Conservation (phyloP, 208 protist species). For the Trichomonas vaginalis region DNA sequence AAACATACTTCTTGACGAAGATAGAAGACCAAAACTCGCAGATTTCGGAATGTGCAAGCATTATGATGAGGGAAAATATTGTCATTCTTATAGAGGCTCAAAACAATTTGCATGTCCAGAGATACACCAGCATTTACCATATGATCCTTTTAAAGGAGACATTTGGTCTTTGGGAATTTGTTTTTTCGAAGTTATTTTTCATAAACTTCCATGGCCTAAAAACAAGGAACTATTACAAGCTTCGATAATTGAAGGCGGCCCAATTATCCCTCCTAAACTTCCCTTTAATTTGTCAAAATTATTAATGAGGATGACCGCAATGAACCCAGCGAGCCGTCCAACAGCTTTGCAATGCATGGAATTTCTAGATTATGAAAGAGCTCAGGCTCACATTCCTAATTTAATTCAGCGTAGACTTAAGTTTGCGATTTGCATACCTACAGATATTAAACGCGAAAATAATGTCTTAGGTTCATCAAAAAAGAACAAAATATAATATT, state of each 20-base stretch:
- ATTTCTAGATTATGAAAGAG: neutral
- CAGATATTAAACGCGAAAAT: too few species aligned
- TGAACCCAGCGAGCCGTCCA: neutral
- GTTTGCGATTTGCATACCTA: too few species aligned
- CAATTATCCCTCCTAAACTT: neutral
- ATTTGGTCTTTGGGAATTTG: neutral
- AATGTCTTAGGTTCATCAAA: too few species aligned
- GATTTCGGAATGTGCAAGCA: neutral
- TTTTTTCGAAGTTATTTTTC: neutral
- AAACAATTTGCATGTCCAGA: neutral
- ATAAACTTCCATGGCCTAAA: neutral
- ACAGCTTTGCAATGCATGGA: neutral
- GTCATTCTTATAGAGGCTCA: neutral
- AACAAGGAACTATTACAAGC: neutral
- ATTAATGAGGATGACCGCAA: neutral
- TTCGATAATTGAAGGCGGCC: neutral
- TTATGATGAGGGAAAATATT: neutral
- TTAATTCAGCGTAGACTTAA: too few species aligned
- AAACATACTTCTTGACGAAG: neutral
- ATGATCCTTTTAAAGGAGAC: neutral
- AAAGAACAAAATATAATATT: too few species aligned
- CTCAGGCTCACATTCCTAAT: too few species aligned
- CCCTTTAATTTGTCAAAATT: neutral
- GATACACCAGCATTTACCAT: neutral
- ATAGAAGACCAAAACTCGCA: neutral